phyloP scores from a whole-genome alignment of 352 stramenopile genomes.

The Phytophthora pseudosyringae region DNA sequence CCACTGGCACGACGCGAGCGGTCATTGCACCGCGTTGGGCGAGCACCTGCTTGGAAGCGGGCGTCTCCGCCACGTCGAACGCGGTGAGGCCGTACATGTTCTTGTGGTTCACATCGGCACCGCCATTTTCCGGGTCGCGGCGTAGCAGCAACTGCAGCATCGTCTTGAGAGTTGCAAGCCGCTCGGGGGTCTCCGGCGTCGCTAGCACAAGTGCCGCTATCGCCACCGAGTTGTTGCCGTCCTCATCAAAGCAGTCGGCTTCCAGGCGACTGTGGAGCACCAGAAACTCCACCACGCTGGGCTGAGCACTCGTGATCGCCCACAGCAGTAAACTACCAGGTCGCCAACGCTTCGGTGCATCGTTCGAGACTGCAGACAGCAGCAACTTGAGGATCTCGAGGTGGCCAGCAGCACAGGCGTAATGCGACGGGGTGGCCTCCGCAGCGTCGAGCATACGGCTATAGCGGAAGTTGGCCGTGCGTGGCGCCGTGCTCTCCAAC shows the following conservation, averaged over 20 bases:
- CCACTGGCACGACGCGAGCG: constrained; percentile 50
- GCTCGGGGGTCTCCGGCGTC: constrained; percentile 12
- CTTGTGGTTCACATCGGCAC: constrained; percentile 70
- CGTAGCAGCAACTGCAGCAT: constrained; percentile 43
- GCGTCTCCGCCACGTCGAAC: constrained; percentile 57
- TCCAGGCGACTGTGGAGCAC: constrained; percentile 53
- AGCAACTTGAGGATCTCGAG: constrained; percentile 73
- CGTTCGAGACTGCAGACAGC: constrained; percentile 21
- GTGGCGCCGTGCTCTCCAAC: constrained; percentile 55
- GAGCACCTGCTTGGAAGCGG: constrained; percentile 52
- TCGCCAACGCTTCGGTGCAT: constrained; percentile 32
- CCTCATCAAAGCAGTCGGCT: constrained; percentile 70
- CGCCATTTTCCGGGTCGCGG: constrained; percentile 23
- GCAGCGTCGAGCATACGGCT: constrained; percentile 55
- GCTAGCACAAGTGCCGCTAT: constrained; percentile 58
- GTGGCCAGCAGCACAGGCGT: constrained; percentile 58
- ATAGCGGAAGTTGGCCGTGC: constrained; percentile 64
- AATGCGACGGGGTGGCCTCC: constrained; percentile 73
- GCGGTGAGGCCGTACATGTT: constrained; percentile 72
- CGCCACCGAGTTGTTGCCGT: constrained; percentile 71
- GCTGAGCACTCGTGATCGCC: constrained; percentile 59
- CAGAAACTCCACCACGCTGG: constrained; percentile 54
- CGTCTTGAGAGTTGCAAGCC: constrained; percentile 20
- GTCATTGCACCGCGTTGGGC: constrained; percentile 47
- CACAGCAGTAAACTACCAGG: constrained; percentile 66